These are phyloP conservation scores for Lachnellula occidentalis DNA, from an alignment of 2,329 filamentous ascomycete species.

Conservation along the genomic window DNA sequence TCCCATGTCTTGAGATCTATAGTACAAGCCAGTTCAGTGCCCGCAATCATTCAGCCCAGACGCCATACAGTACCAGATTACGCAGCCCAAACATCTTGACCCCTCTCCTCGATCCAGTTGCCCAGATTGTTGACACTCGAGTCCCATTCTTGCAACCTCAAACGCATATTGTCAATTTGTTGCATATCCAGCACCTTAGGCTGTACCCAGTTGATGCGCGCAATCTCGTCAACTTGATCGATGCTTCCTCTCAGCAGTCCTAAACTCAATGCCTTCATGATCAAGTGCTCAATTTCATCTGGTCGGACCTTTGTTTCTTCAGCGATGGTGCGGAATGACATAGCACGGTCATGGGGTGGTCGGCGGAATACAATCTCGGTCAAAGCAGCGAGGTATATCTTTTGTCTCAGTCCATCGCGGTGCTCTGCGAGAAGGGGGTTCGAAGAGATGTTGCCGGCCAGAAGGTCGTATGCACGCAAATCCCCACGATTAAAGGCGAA, in stretches of 20 bases:
- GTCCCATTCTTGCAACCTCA: slow-evolving; percentile 88
- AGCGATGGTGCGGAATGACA: slow-evolving; percentile 85
- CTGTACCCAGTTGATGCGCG: slow-evolving; percentile 97
- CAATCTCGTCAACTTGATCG: slow-evolving; percentile 91
- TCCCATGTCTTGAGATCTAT: slow-evolving; percentile 25
- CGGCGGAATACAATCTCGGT: slow-evolving; percentile 96
- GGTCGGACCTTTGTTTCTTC: slow-evolving; percentile 87
- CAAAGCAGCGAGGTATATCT: slow-evolving; percentile 93
- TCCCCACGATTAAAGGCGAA: slow-evolving; percentile 98
- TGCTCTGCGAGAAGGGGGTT: slow-evolving; percentile 76
- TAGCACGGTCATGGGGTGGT: slow-evolving; percentile 88
- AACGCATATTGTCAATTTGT: slow-evolving; percentile 90
- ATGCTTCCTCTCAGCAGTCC: slow-evolving; percentile 87
- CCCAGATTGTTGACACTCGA: slow-evolving; percentile 91
- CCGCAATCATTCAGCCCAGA: slow-evolving; percentile 19
- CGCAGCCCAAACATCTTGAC: slow-evolving; percentile 93
- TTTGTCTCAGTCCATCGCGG: slow-evolving; percentile 82
- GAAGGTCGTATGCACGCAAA: slow-evolving; percentile 75
- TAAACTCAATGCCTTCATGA: slow-evolving; percentile 98
- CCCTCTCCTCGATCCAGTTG: slow-evolving; percentile 92
- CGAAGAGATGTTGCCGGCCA: slow-evolving; percentile 74
- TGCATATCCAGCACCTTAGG: slow-evolving; percentile 94
- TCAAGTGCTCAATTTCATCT: slow-evolving; percentile 92
- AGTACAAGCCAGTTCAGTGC: slow-evolving; percentile 23
- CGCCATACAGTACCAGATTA: slow-evolving; percentile 37